Percentiles rank a stretch among this genome's conserved stretches.
These are phyloP conservation scores for Myrmaecium sp. DNA, from an alignment of 2,329 filamentous ascomycete genomes.

Conservation along the genomic window DNA sequence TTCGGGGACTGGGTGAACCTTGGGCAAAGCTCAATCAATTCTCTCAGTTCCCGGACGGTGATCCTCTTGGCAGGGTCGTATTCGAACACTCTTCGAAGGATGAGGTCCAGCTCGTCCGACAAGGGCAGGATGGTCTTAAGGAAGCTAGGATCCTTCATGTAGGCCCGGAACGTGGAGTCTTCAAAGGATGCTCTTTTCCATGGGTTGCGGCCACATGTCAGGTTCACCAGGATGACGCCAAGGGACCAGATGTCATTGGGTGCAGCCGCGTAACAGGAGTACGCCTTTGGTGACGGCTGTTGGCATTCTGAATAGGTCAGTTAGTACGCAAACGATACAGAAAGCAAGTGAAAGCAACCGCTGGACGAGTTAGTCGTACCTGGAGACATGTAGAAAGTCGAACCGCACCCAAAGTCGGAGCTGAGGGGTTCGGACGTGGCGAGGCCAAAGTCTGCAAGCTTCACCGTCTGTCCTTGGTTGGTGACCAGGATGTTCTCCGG, in stretches of 20 bases:
- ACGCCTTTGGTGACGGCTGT: constrained; percentile 51
- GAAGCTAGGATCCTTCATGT: constrained; percentile 69
- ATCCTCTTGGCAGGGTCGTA: constrained; percentile 70
- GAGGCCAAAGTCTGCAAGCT: constrained; percentile 93
- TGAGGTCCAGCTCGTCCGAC: constrained; percentile 74
- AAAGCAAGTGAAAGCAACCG: constrained; percentile 9
- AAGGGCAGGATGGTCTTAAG: constrained; percentile 84
- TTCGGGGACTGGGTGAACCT: constrained; percentile 43
- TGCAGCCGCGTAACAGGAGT: constrained; percentile 70
- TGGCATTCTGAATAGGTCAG: constrained; percentile 58
- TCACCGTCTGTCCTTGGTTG: constrained; percentile 74
- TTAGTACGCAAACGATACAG: constrained; percentile 11
- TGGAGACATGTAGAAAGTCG: constrained; percentile 99
- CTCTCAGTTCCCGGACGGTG: constrained; percentile 60
- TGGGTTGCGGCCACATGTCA: constrained; percentile 93
- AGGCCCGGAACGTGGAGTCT: constrained; percentile 89
- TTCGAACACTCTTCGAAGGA: constrained; percentile 76
- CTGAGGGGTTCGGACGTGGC: constrained; percentile 72
- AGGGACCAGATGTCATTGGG: constrained; percentile 97
- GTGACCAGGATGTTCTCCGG: constrained; percentile 94
- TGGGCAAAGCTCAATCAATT: constrained; percentile 59
- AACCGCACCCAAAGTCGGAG: constrained; percentile 92
- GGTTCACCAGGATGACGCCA: constrained; percentile 94
- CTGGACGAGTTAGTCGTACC: constrained; percentile 51
- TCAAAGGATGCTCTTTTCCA: constrained; percentile 94